Evolutionary conservation across 2,329 filamentous ascomycete genomes (phyloP).

Genomic region (Monilinia fructicola): DNA sequence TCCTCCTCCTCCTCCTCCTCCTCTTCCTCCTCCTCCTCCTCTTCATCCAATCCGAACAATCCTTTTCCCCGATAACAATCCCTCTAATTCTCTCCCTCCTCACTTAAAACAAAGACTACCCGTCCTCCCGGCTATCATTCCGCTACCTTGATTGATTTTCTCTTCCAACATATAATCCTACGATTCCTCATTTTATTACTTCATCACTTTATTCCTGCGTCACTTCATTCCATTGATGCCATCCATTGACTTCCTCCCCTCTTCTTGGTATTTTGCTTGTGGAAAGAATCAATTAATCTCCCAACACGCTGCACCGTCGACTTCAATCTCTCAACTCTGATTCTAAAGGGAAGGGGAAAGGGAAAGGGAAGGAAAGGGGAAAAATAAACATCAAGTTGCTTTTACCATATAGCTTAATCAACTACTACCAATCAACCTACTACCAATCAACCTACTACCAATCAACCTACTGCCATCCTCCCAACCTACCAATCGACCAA

Average conservation of each 20-base stretch:
- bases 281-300: no score
- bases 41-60: neutral
- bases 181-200: neutral
- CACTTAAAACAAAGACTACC: no score
- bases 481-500: no score
- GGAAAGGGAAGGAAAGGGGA: neutral
- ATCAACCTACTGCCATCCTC: no score
- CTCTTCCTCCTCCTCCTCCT: no score
- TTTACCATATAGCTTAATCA: neutral
- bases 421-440: no score
- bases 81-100: no score
- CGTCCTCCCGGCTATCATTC: no score
- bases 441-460: neutral
- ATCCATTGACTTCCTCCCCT: neutral
- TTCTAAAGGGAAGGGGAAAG: no score
- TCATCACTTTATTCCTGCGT: no score
- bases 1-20: no score
- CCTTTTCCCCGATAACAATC: constrained; percentile 2
- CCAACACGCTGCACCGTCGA: neutral
- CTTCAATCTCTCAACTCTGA: neutral
- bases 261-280: neutral
- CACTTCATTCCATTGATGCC: constrained; percentile 4
- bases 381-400: neutral
- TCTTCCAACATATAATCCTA: neutral
- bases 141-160: neutral